These are phyloP conservation scores for Plasmodium adleri DNA, from an alignment of 169 alveolate genomes.

Conservation along the genomic window DNA sequence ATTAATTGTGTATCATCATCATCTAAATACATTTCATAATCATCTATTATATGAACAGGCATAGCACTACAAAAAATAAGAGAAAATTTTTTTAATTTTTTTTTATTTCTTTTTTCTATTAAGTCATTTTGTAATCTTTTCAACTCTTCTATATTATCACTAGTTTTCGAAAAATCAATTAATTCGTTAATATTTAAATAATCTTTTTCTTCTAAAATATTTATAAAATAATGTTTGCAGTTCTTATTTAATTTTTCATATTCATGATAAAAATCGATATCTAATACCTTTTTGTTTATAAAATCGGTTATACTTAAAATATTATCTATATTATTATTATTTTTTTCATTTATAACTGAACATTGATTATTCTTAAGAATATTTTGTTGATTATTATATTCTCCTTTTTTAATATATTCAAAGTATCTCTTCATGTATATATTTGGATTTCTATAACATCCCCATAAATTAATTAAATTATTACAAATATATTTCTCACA, in stretches of 20 bases:
- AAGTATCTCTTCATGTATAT: constrained; percentile 49
- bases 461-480: constrained; percentile 54
- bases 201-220: constrained; percentile 32
- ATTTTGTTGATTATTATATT: neutral
- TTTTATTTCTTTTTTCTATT: constrained; percentile 11
- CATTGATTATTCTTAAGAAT: neutral
- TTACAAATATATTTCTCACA: constrained; percentile 48
- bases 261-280: constrained; percentile 49
- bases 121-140: neutral
- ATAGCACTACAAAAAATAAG: constrained; percentile 39
- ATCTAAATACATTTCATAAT: constrained; percentile 23
- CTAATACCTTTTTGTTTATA: constrained; percentile 38
- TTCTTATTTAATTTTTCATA: constrained; percentile 19
- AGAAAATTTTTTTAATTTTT: constrained; percentile 27
- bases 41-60: constrained; percentile 40
- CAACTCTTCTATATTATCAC: constrained; percentile 10
- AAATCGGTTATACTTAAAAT: constrained; percentile 48
- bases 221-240: constrained; percentile 16
- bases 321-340: neutral
- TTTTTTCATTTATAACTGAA: no score
- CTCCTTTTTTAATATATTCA: constrained; percentile 15
- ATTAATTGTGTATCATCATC: constrained; percentile 16
- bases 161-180: constrained; percentile 28
- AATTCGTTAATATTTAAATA: constrained; percentile 41
- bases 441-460: constrained; percentile 22